Percentiles rank a stretch among this genome's conserved stretches.
phyloP scores from a whole-genome alignment of 352 stramenopile genomes.

The Nothophytophthora sp. region DNA sequence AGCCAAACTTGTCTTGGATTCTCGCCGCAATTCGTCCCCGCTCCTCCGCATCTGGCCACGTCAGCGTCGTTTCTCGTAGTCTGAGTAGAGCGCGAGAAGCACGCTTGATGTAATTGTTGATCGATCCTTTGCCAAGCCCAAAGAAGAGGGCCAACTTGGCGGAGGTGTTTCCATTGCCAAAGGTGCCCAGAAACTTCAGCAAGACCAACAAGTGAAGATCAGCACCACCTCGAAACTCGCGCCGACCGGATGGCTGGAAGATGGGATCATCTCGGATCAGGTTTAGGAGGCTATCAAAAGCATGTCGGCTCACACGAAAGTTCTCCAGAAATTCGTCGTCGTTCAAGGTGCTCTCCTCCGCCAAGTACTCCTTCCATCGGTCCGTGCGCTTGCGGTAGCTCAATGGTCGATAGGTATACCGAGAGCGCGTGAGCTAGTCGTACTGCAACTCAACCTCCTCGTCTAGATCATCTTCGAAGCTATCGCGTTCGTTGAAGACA shows the following conservation, averaged over 20 bases:
- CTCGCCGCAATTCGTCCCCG: background rate
- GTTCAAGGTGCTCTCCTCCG: no score
- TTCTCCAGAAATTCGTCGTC: no score
- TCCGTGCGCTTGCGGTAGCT: no score
- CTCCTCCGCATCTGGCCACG: slow-evolving; percentile 11
- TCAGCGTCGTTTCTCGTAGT: background rate
- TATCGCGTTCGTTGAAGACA: no score
- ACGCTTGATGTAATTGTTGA: slow-evolving; percentile 4
- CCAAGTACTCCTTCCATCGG: no score
- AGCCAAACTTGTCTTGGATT: slow-evolving; percentile 13
- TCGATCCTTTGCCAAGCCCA: slow-evolving; percentile 2
- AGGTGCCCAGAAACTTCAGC: slow-evolving; percentile 14
- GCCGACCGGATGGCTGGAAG: background rate
- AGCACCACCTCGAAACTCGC: slow-evolving; percentile 3
- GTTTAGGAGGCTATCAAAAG: no score
- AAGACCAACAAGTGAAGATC: slow-evolving; percentile 16
- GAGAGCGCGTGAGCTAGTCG: no score
- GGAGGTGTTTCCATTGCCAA: slow-evolving; percentile 13
- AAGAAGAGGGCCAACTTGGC: slow-evolving; percentile 13
- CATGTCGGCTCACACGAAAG: no score
- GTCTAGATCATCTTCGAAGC: no score
- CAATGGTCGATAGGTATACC: no score
- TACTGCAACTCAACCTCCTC: no score
- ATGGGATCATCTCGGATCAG: slow-evolving; percentile 1
- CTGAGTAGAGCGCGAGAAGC: background rate